Conservation (phyloP, 2,329 filamentous ascomycete genomes). For the Stagonosporopsis chrysanthemi region DNA sequence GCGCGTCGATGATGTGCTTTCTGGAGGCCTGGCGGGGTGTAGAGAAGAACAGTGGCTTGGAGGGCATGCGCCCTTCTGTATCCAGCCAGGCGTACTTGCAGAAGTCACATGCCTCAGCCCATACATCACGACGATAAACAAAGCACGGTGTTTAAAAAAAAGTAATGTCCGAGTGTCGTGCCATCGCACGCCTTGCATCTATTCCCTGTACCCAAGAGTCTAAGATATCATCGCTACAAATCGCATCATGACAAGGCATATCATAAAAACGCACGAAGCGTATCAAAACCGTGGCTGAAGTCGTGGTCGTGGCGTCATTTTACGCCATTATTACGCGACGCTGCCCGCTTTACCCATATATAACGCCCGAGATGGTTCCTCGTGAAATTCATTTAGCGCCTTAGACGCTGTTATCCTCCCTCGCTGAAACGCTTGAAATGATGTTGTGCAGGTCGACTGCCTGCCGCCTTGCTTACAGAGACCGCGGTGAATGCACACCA, state of each 20-base stretch:
- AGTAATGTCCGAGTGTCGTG: background rate
- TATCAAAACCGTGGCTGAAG: constrained; percentile 18
- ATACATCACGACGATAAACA: background rate
- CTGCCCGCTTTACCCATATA: constrained; percentile 9
- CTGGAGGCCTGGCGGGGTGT: background rate
- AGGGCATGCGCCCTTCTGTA: too few relatives aligned
- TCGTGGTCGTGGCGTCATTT: constrained; percentile 22
- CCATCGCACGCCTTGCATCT: constrained; percentile 17
- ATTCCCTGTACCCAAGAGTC: constrained; percentile 15
- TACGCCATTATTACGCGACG: constrained; percentile 20
- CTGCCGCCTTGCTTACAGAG: constrained; percentile 14
- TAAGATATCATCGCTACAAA: constrained; percentile 23
- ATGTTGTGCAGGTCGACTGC: background rate
- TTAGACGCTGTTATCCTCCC: background rate
- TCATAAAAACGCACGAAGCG: constrained; percentile 2
- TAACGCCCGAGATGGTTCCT: constrained; percentile 10
- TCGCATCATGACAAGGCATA: constrained; percentile 13
- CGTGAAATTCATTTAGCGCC: background rate
- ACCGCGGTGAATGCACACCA: constrained; percentile 32
- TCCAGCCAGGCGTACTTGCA: background rate
- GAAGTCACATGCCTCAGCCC: background rate
- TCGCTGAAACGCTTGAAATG: constrained; percentile 12
- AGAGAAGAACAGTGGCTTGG: too few relatives aligned
- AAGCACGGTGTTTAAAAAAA: background rate
- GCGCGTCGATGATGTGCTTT: background rate